phyloP scores from a whole-genome alignment of 208 protist genomes.

The Leishmania major region DNA sequence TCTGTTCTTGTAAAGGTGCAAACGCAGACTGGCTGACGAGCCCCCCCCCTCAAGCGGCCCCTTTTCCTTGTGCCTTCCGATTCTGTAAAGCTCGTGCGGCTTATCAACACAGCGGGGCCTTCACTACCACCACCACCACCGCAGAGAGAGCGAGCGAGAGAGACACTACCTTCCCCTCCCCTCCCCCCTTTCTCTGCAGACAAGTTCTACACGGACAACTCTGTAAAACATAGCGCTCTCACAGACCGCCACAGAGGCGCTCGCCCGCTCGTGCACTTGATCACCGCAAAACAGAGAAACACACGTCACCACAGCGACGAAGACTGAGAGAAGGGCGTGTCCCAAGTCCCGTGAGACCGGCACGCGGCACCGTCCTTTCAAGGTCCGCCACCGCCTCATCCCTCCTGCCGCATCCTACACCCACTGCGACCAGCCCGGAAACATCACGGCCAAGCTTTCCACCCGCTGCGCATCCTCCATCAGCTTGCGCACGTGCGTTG shows the following conservation, averaged over 20 bases:
- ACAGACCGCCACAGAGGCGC: not conserved
- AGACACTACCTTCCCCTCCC: not conserved
- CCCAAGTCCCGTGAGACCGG: not conserved
- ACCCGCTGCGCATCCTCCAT: slow-evolving; percentile 69
- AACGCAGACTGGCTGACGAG: not conserved
- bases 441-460: slow-evolving; percentile 70
- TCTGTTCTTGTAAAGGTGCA: not conserved
- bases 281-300: not conserved
- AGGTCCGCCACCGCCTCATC: not conserved
- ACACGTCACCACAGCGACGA: not conserved
- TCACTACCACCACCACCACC: not conserved
- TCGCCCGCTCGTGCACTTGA: not conserved
- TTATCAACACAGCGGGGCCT: not conserved
- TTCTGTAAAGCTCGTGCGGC: not conserved
- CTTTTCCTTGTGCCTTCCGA: too few relatives aligned
- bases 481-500: slow-evolving; percentile 73
- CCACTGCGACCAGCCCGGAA: slow-evolving; percentile 87
- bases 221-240: not conserved
- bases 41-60: not conserved
- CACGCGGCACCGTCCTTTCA: not conserved
- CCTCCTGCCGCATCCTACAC: slow-evolving; percentile 32
- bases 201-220: not conserved
- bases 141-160: not conserved
- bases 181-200: not conserved
- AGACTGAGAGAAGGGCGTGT: not conserved